Evolutionary conservation across 441 rosid genomes (phyloP).

Genomic region (Gossypium lobatum): DNA sequence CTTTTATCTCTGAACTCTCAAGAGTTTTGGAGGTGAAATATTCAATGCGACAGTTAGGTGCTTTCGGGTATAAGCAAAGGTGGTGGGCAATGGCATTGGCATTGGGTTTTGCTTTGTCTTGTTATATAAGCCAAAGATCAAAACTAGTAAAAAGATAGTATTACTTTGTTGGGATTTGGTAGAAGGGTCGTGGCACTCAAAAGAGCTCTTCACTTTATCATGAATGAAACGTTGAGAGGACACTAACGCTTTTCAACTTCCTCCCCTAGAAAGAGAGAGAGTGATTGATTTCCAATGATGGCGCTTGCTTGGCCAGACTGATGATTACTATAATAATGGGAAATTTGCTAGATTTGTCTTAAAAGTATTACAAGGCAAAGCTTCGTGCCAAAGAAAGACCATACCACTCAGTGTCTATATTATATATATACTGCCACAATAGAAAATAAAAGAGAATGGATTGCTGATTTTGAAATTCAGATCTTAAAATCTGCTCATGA

Average conservation of each 20-base stretch:
- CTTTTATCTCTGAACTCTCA: background rate
- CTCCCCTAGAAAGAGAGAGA: conserved; percentile 13
- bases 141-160: background rate
- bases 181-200: conserved; percentile 22
- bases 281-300: conserved; percentile 8
- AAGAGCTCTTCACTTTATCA: conserved; percentile 15
- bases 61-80: conserved; percentile 91
- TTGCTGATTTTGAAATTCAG: background rate
- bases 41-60: conserved; percentile 51
- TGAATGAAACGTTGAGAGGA: conserved; percentile 25
- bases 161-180: conserved; percentile 29
- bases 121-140: conserved; percentile 31
- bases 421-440: too few relatives aligned
- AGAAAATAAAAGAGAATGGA: background rate
- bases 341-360: background rate
- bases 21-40: conserved; percentile 22
- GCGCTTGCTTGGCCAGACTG: conserved; percentile 17
- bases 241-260: conserved; percentile 21
- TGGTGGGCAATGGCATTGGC: conserved; percentile 15
- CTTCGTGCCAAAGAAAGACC: background rate
- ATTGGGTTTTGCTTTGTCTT: conserved; percentile 37
- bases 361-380: background rate
- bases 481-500: background rate
- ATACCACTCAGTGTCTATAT: background rate
- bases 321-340: conserved; percentile 16